A percentile compares a stretch with the other conserved stretches of the same genome.
phyloP scores from a whole-genome alignment of 2,329 filamentous ascomycete species.

The Cercospora nicotianae region DNA sequence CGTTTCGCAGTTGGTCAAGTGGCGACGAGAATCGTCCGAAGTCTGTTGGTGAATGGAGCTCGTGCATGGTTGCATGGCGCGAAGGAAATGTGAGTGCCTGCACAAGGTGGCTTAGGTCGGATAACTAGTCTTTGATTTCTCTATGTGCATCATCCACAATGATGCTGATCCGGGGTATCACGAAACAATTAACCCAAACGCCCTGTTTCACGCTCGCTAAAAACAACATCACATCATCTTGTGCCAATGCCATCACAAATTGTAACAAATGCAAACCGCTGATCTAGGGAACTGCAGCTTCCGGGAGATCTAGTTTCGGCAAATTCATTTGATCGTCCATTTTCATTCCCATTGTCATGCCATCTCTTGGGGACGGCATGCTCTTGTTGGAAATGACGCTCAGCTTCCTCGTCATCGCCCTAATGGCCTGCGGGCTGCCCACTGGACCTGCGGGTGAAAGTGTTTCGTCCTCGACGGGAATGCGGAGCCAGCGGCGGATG shows the following conservation, averaged over 20 bases:
- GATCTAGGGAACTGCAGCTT: constrained; percentile 15
- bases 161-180: constrained; percentile 9
- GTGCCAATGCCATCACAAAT: neutral
- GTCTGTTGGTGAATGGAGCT: neutral
- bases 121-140: neutral
- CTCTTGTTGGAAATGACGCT: constrained; percentile 26
- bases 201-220: neutral
- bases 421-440: constrained; percentile 21
- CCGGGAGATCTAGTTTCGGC: constrained; percentile 16
- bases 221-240: neutral
- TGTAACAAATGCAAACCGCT: neutral
- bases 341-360: constrained; percentile 35
- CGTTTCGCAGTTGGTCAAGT: neutral
- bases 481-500: constrained; percentile 32
- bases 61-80: neutral
- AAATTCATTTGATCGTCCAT: constrained; percentile 23
- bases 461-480: constrained; percentile 30
- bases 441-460: constrained; percentile 11
- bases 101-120: neutral
- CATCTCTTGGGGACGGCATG: constrained; percentile 28
- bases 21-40: neutral
- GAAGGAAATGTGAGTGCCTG: constrained; percentile 5
- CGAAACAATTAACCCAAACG: neutral
- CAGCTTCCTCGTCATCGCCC: constrained; percentile 27
- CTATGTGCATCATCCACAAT: neutral